Base-by-base conservation (phyloP, 331 rosid species). In the Saraca asoca region DNA sequence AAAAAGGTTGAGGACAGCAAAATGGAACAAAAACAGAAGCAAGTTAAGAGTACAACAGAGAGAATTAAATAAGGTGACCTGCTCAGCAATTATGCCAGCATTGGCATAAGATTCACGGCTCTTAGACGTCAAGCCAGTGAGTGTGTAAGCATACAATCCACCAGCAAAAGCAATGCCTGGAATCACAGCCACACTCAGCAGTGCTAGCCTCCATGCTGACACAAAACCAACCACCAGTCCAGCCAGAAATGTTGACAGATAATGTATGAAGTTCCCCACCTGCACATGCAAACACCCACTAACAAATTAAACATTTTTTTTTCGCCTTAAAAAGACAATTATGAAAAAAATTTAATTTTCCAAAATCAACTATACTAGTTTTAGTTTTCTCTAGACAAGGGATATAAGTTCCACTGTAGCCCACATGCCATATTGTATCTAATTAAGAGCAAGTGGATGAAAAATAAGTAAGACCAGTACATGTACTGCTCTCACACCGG, bases 141-240 rank as follows among this genome's bases (percentile, higher is more conserved):
- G 97, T 7, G 99, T 90, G 58, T 94, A 94, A 9, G 99, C 99
- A 75, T 94, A 94, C 68, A 94, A 85, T 9, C 99, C 97, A 9
- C 99, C 99, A n/a, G 99, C 97, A 61, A 94, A 94, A 57, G 97
- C 99, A 24, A 94, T 94, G 35, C 99, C 99, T 0, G 99, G 99
- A 72, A 94, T 94, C 74, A 94, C 99, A 0, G 99, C 99, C 38
- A 94, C 87, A 75, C 99, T 94, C 12, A 94, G 75, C 66, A 94
- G 90, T 7, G 98, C 98, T 45, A 93, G 66, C 81, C 85, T 81
- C 98, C 98, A 93, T 74, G 98, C 98, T 50, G 96, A 93, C 41
- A 93, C 91, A 83, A 93, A 93, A 51, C 98, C 98, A 58, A 93
- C 98, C 79, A 93, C 98, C 44, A 93, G 75, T 17, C 98, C 98